Evolutionary conservation across 1,284 basidiomycete species (phyloP).

Genomic region (Limonomyces culmigenus): DNA sequence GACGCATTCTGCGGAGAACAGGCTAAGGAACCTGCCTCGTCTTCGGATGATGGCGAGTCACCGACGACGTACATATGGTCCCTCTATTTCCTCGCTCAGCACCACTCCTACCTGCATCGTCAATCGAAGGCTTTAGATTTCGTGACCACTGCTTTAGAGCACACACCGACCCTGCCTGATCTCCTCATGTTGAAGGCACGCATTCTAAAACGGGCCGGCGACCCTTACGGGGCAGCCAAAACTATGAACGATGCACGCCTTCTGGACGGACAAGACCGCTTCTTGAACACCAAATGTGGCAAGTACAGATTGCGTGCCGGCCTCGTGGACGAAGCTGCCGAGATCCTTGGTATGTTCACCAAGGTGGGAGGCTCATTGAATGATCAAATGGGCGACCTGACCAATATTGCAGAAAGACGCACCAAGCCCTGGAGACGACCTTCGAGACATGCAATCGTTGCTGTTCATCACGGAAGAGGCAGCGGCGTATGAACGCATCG

Average conservation of each 20-base stretch:
- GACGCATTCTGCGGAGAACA: constrained; percentile 31
- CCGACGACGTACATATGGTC: constrained; percentile 90
- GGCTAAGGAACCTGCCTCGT: constrained; percentile 10
- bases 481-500: constrained; percentile 46
- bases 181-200: constrained; percentile 75
- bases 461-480: constrained; percentile 82
- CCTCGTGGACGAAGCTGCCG: constrained; percentile 56
- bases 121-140: constrained; percentile 46
- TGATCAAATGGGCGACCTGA: constrained; percentile 1
- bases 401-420: constrained; percentile 58
- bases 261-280: constrained; percentile 91
- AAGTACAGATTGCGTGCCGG: constrained; percentile 85
- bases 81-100: constrained; percentile 89
- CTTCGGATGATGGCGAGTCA: constrained; percentile 25
- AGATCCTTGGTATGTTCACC: constrained; percentile 72
- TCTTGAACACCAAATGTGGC: constrained; percentile 86
- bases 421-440: constrained; percentile 56
- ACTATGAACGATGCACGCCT: constrained; percentile 72
- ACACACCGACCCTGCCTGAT: constrained; percentile 93
- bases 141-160: constrained; percentile 51
- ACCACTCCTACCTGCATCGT: constrained; percentile 55
- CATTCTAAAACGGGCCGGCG: constrained; percentile 78
- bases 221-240: constrained; percentile 58
- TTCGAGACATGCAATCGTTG: constrained; percentile 93
- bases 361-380: constrained; percentile 31